Conservation (phyloP, 257 asterid species). For the Thymus quinquecostatus region DNA sequence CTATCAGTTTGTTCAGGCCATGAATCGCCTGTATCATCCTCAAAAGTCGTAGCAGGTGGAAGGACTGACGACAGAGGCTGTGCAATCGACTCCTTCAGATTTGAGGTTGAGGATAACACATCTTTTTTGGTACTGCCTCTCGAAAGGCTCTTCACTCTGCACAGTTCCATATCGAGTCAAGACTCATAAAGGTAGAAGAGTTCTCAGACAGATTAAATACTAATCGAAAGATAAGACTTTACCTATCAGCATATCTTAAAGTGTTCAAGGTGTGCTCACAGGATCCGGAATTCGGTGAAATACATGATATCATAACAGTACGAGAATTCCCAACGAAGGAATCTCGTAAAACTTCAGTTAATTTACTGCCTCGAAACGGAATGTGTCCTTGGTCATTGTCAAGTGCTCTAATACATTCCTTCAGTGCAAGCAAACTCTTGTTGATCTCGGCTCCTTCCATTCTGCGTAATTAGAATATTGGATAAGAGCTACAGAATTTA, state of each 20-base stretch:
- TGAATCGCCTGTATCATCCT: slow-evolving; percentile 80
- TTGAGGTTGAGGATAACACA: slow-evolving; percentile 58
- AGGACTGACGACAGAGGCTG: slow-evolving; percentile 56
- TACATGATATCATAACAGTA: slow-evolving; percentile 93
- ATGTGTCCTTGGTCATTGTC: slow-evolving; percentile 98
- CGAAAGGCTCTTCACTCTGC: slow-evolving; percentile 96
- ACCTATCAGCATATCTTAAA: slow-evolving; percentile 98
- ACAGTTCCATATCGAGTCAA: slow-evolving; percentile 18
- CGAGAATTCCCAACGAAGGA: slow-evolving; percentile 96
- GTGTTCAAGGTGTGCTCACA: slow-evolving; percentile 97
- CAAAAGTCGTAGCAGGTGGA: slow-evolving; percentile 62
- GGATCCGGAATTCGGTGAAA: slow-evolving; percentile 92
- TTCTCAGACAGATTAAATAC: slow-evolving; percentile 1
- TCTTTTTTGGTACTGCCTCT: slow-evolving; percentile 86
- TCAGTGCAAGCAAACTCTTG: slow-evolving; percentile 95
- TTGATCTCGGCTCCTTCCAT: slow-evolving; percentile 99
- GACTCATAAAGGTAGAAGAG: slow-evolving; percentile 10
- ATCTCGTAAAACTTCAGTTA: slow-evolving; percentile 92
- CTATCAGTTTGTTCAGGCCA: slow-evolving; percentile 87
- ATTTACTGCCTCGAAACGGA: slow-evolving; percentile 98
- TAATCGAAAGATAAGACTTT: slow-evolving; percentile 12
- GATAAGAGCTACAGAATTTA: neutral
- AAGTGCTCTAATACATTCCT: slow-evolving; percentile 98
- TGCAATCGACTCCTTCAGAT: slow-evolving; percentile 74
- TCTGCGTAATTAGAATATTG: slow-evolving; percentile 51